Conservation (phyloP, 2,329 filamentous ascomycete species). For the Akanthomyces lecanii region DNA sequence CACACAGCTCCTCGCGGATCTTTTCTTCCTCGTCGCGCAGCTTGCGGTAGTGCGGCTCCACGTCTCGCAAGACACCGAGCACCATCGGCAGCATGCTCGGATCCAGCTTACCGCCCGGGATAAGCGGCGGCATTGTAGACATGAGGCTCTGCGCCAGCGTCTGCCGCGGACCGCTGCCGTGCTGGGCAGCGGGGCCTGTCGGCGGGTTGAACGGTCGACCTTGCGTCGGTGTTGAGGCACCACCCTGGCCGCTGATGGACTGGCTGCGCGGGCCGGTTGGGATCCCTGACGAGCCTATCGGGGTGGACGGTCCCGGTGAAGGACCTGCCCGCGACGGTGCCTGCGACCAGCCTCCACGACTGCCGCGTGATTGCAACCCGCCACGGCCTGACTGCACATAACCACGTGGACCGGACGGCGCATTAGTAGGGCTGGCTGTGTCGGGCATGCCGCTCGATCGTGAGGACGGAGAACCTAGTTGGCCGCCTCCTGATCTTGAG, state of each 20-base stretch:
- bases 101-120: constrained; percentile 54
- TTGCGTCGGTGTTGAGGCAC: constrained; percentile 37
- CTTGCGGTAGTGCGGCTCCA: constrained; percentile 50
- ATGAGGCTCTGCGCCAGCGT: constrained; percentile 51
- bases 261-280: constrained; percentile 46
- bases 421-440: constrained; percentile 43
- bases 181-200: constrained; percentile 48
- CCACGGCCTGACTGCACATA: constrained; percentile 45
- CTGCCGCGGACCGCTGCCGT: constrained; percentile 33
- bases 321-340: constrained; percentile 31
- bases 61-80: constrained; percentile 47
- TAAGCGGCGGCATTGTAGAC: constrained; percentile 45
- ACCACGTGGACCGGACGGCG: constrained; percentile 52
- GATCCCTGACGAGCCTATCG: constrained; percentile 37
- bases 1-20: constrained; percentile 48
- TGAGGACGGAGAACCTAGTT: constrained; percentile 21
- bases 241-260: constrained; percentile 26
- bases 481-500: constrained; percentile 24
- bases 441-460: constrained; percentile 34
- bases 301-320: constrained; percentile 37
- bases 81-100: constrained; percentile 41
- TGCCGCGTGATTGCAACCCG: constrained; percentile 41
- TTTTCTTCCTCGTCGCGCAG: constrained; percentile 56
- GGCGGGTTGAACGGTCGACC: constrained; percentile 51
- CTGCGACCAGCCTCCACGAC: constrained; percentile 43